Base-by-base conservation (phyloP, 345 rosid species). In the Acer yangbiense region DNA sequence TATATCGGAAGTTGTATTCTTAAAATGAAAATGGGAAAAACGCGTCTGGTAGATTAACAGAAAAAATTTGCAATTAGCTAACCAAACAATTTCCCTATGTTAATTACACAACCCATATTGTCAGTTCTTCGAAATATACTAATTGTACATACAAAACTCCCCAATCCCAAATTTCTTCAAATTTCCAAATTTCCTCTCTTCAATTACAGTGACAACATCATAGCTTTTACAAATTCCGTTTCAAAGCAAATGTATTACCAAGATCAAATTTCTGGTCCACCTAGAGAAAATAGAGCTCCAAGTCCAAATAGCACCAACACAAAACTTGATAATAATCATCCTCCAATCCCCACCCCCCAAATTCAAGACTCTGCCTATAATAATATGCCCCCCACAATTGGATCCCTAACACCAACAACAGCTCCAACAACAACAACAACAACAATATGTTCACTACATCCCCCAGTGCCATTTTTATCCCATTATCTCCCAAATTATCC, bases 171-270 rank as follows among this genome's bases (percentile, higher is more conserved):
- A 32, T 32, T 3, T 3, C 35, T 32, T 32, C 0, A 32, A 32
- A 32, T 32, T 32, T 32, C 5, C 35, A 32, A 0, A 32, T 32
- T 32, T 32, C 35, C 35, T 3, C 35, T 32, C 46, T 41, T 43
- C 78, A 23, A 35, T 18, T 25, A 71, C 92, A 89, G 94, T 70
- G 94, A 91, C 39, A 84, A 85, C 32, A 94, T 94, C 78, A 79
- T 86, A 76, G 87, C 89, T 20, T 91, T 97, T 50, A 87, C 91
- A 72, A 83, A 76, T 82, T 91, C 97, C 66, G 54, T 88, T 57
- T 82, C 92, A 9, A 91, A 87, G 85, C 78, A 90, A 1, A 63
- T 82, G 78, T 77, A 76, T 75, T 84, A 81, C 77, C 94, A 92
- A 80, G 96, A 94, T 18, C 97, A 87, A 71, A 32, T 35, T 71